phyloP scores from a whole-genome alignment of 352 stramenopile genomes.

The Peronospora farinosa region DNA sequence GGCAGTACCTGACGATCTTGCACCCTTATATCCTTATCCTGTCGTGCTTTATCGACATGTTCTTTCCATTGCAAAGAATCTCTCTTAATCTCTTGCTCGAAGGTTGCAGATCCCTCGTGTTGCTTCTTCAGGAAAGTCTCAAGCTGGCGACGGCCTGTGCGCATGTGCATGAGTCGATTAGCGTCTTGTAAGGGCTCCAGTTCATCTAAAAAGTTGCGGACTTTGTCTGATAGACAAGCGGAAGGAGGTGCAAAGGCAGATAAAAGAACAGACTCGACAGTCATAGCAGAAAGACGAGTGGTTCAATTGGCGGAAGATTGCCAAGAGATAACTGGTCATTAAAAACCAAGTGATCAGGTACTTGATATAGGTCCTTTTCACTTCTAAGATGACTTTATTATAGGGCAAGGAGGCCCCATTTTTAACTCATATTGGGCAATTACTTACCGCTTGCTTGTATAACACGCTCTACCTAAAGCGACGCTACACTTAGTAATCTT shows the following conservation, averaged over 20 bases:
- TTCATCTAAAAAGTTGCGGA: slow-evolving; percentile 31
- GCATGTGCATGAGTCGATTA: slow-evolving; percentile 38
- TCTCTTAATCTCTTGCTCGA: slow-evolving; percentile 31
- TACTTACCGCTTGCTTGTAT: too few relatives aligned
- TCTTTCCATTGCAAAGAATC: slow-evolving; percentile 40
- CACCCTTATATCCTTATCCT: slow-evolving; percentile 36
- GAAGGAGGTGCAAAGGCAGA: slow-evolving; percentile 39
- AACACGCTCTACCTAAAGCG: too few relatives aligned
- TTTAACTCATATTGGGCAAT: too few relatives aligned
- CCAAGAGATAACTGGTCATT: too few relatives aligned
- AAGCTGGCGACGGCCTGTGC: slow-evolving; percentile 42
- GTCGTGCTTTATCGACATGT: slow-evolving; percentile 32
- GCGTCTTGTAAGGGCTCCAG: slow-evolving; percentile 22
- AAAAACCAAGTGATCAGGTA: too few relatives aligned
- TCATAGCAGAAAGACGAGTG: slow-evolving; percentile 1
- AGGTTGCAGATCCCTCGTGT: slow-evolving; percentile 25
- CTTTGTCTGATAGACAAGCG: slow-evolving; percentile 30
- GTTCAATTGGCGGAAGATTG: too few relatives aligned
- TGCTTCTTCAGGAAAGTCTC: slow-evolving; percentile 41
- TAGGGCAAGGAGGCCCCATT: too few relatives aligned
- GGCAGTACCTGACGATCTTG: slow-evolving; percentile 35
- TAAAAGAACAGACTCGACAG: background rate
- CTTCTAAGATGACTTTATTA: too few relatives aligned
- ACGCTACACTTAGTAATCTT: too few relatives aligned
- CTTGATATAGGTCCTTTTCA: too few relatives aligned